A percentile compares a stretch with the other conserved stretches of the same genome.
Conservation (phyloP, 306 rosid genomes). For the Hippophae rhamnoides region DNA sequence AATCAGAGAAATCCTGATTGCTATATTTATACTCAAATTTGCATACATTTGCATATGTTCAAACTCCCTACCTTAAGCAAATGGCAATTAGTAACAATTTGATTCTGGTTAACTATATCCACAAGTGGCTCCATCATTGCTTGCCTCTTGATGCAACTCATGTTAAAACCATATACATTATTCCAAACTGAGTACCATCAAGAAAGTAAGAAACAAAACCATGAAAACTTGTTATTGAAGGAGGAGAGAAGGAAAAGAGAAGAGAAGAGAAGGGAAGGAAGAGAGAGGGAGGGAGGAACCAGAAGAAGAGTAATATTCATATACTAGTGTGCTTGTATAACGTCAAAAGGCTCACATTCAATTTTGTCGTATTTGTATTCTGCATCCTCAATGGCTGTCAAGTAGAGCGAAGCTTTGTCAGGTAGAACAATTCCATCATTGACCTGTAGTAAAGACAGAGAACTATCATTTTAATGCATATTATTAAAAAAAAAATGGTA, state of each 20-base stretch:
- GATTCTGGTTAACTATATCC: constrained; percentile 90
- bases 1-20: not conserved
- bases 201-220: constrained; percentile 7
- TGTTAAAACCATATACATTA: constrained; percentile 84
- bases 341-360: constrained; percentile 62
- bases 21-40: not conserved
- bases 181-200: constrained; percentile 67
- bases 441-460: constrained; percentile 33
- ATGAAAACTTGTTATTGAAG: not conserved
- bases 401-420: constrained; percentile 69
- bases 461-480: not conserved
- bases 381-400: constrained; percentile 93
- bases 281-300: not conserved
- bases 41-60: not conserved
- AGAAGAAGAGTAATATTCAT: not conserved
- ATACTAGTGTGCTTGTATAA: constrained; percentile 12
- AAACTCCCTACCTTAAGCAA: constrained; percentile 60
- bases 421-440: constrained; percentile 78
- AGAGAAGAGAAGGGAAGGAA: not conserved
- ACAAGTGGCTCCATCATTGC: constrained; percentile 97
- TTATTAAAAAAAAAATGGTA: not conserved
- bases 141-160: constrained; percentile 98
- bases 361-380: constrained; percentile 98
- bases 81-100: constrained; percentile 86
- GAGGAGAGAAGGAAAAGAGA: not conserved